Evolutionary conservation across 352 stramenopile genomes (phyloP), one percentile per base, ranked within the genome.

Genomic region (Globisporangium spinosum): DNA sequence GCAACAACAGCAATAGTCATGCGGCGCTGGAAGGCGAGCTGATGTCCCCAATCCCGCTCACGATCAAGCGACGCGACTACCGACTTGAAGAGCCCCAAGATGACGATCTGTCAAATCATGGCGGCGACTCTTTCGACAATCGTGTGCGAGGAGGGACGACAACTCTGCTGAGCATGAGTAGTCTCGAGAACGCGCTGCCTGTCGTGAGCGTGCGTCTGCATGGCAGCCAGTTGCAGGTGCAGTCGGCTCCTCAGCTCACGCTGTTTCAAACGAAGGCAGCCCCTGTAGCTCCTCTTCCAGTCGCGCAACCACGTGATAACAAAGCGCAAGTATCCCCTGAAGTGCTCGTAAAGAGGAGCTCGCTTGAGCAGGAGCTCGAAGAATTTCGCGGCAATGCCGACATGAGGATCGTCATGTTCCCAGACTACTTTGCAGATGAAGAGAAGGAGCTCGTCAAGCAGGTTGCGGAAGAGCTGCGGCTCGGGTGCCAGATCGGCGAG

Each of bases 401-500:
- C 12, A 57, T 70, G 7, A 80, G 81, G 23, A 86, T 93, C 59
- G 75, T 71, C 25, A 77, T 87, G 49, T 93, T 91, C 54, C 85
- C 85, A 0, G 83, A 91, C 38, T 93, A 91, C 51, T 81, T 93
- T 12, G 77, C 70, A 6, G 58, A 66, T 6, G 74, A 87, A 1
- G 82, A 93, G 54, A 89, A 89, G 51, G 65, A 70, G 0, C 71
- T 90, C 34, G 70, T 91, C 0, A 74, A 89, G 47, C 58, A 71
- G 20, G 79, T 87, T 23, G 81, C 82, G 10, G 73, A 83, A 12
- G 73, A 73, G n/a, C 71, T 91, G 29, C 74, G 79, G 9, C 67
- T 93, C 9, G 80, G 76, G 5, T 89, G 77, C 13, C 85, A 93
- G 62, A 69, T 89, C n/a, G 81, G 82, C 8, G 79, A 91, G 61